Conservation (phyloP, 805 yeast species). For the Starmerella stigmatis region DNA sequence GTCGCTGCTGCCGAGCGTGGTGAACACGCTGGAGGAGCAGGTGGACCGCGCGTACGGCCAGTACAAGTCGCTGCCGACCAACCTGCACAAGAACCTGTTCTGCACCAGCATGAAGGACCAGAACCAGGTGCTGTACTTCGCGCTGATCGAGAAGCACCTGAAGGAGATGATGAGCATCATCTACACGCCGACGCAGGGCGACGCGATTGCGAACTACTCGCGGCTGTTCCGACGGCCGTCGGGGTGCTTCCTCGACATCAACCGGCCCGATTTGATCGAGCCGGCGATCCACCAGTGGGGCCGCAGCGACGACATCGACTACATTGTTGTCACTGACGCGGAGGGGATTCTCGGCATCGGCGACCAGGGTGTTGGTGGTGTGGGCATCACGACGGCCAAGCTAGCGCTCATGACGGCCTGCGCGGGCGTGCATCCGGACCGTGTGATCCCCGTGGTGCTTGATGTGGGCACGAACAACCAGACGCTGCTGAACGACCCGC, state of each 20-base stretch:
- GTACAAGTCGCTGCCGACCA: slow-evolving; percentile 62
- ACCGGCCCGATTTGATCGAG: slow-evolving; percentile 54
- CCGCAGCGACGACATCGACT: slow-evolving; percentile 80
- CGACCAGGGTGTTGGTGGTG: slow-evolving; percentile 95
- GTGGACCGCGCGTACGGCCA: slow-evolving; percentile 85
- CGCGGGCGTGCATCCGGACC: slow-evolving; percentile 92
- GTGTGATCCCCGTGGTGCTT: slow-evolving; percentile 78
- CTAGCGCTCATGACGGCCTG: slow-evolving; percentile 90
- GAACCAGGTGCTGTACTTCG: slow-evolving; percentile 81
- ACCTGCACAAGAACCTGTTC: slow-evolving; percentile 83
- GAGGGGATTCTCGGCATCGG: slow-evolving; percentile 96
- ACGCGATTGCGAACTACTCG: slow-evolving; percentile 89
- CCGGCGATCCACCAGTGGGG: slow-evolving; percentile 67
- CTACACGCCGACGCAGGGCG: slow-evolving; percentile 50
- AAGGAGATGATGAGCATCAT: slow-evolving; percentile 46
- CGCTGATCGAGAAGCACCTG: slow-evolving; percentile 74
- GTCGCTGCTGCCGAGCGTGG: slow-evolving; percentile 78
- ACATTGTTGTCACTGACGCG: slow-evolving; percentile 87
- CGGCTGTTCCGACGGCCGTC: slow-evolving; percentile 85
- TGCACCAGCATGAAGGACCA: slow-evolving; percentile 85
- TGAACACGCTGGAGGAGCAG: slow-evolving; percentile 77
- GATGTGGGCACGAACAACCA: slow-evolving; percentile 91
- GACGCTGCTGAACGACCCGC: slow-evolving; percentile 62
- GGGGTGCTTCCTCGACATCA: slow-evolving; percentile 84
- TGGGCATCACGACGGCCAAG: slow-evolving; percentile 84